Evolutionary conservation across 208 protist species (phyloP).

Genomic region (Leishmania tarentolae): DNA sequence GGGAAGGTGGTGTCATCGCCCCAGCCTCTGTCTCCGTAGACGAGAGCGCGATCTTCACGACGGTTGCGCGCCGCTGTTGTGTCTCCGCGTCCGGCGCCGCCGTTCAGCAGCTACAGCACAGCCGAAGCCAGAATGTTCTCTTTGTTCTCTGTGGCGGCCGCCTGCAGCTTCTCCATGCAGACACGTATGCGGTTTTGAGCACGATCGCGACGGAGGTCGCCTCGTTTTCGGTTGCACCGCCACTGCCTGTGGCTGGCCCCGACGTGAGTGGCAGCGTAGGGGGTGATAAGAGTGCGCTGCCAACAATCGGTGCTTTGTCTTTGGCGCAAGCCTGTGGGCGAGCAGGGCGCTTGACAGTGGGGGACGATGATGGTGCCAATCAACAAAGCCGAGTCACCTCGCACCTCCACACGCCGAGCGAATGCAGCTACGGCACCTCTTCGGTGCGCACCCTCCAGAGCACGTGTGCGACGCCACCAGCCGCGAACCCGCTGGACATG

Average conservation of each 20-base stretch:
- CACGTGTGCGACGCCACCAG: background rate
- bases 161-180: constrained; percentile 35
- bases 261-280: background rate
- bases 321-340: background rate
- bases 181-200: constrained; percentile 27
- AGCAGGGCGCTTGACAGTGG: background rate
- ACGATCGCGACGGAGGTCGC: constrained; percentile 21
- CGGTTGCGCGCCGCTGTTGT: constrained; percentile 15
- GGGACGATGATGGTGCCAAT: background rate
- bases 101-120: constrained; percentile 69
- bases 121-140: constrained; percentile 59
- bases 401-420: constrained; percentile 25
- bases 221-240: constrained; percentile 28
- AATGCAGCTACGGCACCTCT: constrained; percentile 18
- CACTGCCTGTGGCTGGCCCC: constrained; percentile 1
- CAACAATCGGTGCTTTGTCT: background rate
- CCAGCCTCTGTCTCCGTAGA: background rate
- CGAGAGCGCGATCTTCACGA: constrained; percentile 1
- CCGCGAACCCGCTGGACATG: background rate
- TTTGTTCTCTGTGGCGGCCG: constrained; percentile 63
- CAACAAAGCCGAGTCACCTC: constrained; percentile 15
- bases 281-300: background rate
- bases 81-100: constrained; percentile 10
- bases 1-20: background rate
- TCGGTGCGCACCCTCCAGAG: constrained; percentile 11